These are phyloP conservation scores for Ophiostoma montium DNA, from an alignment of 2,329 filamentous ascomycete genomes.

Conservation along the genomic window DNA sequence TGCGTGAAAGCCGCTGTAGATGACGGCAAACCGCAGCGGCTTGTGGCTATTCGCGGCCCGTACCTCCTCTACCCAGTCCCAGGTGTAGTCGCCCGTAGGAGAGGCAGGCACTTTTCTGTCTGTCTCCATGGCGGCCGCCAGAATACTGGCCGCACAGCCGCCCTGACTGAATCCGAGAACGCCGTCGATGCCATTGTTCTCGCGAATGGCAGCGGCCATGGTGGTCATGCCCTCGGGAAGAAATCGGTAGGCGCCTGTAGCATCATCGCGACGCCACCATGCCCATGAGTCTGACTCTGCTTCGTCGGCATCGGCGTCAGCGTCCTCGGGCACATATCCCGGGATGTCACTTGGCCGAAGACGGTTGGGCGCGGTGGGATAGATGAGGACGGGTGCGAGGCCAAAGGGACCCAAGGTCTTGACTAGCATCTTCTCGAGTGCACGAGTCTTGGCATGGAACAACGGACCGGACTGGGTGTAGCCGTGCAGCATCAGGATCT, in stretches of 20 bases:
- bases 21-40: constrained; percentile 53
- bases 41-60: constrained; percentile 33
- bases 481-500: constrained; percentile 70
- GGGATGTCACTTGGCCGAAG: constrained; percentile 55
- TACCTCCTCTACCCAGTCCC: constrained; percentile 29
- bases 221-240: constrained; percentile 53
- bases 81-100: constrained; percentile 11
- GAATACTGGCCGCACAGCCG: constrained; percentile 54
- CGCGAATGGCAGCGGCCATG: constrained; percentile 47
- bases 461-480: constrained; percentile 81
- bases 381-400: constrained; percentile 42
- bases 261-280: constrained; percentile 66
- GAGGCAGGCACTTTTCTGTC: neutral
- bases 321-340: constrained; percentile 36
- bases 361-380: constrained; percentile 53
- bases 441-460: constrained; percentile 80
- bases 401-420: constrained; percentile 54
- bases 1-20: constrained; percentile 66
- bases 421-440: constrained; percentile 63
- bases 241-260: constrained; percentile 49
- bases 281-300: constrained; percentile 52
- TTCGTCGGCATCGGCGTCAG: constrained; percentile 9
- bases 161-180: constrained; percentile 77
- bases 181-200: constrained; percentile 57
- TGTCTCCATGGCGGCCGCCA: constrained; percentile 56